Evolutionary conservation across 305 asterid genomes (phyloP), one percentile per base, ranked within the genome.

Genomic region (Nicotiana rustica): DNA sequence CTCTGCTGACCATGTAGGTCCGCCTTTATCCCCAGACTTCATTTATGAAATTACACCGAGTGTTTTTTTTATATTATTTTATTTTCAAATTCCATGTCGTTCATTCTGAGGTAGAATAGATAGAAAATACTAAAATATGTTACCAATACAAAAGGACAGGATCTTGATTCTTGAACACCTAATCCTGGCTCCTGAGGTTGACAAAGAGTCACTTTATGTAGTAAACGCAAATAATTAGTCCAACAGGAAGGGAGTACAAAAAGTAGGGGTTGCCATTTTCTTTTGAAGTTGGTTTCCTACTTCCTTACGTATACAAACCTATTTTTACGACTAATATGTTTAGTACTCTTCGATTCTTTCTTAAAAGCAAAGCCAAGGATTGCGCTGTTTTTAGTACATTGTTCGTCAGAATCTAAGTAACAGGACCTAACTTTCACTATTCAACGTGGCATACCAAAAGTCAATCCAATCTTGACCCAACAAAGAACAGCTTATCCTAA

Each of bases 361-460:
- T 4, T 68, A 17, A 78, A 35, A n/a, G 68, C 73, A 81, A 55
- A 41, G 78, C 66, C 84, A 52, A 73, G 57, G 81, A 67, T 86
- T 35, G 38, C 81, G 65, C 17, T 25, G 1, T 21, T 73, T 73
- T 55, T 70, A 61, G 61, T 25, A 44, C 66, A 25, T 15, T 65
- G 77, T 33, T 47, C 12, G 19, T 38, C 64, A 47, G 21, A 61
- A 29, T 65, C 73, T 47, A 69, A 47, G 31, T 13, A 41, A 25
- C 38, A 29, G 12, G 52, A 79, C 64, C 31, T 14, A 47, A 44
- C 8, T 80, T 56, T 18, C 73, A 80, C 52, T 80, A 69, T 80
- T 80, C 77, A 59, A 62, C 13, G 67, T 18, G 67, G 59, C 64
- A 65, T 71, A 10, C 21, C 49, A 14, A 35, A 19, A 25, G 29